Conservation (phyloP, 2,329 filamentous ascomycete genomes). For the Ophiostoma sp. region DNA sequence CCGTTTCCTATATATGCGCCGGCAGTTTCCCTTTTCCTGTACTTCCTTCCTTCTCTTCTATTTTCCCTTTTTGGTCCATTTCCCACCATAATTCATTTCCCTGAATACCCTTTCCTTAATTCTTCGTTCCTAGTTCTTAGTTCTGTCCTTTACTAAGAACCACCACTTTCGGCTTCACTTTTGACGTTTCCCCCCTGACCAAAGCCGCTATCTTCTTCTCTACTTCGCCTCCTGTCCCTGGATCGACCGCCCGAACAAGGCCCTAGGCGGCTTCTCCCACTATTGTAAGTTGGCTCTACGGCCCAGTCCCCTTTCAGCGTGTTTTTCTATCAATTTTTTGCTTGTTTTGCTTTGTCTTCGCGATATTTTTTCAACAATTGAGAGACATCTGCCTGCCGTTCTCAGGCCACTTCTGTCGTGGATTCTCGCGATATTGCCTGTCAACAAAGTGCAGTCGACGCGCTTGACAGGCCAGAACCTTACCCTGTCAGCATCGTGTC, state of each 20-base stretch:
- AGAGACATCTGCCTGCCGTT: neutral
- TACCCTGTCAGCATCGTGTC: neutral
- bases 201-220: neutral
- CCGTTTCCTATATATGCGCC: slow-evolving; percentile 18
- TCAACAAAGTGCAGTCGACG: neutral
- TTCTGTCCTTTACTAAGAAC: slow-evolving; percentile 11
- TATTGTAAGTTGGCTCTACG: neutral
- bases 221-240: slow-evolving; percentile 6
- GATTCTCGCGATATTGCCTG: neutral
- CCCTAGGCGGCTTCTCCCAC: neutral
- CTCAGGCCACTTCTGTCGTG: neutral
- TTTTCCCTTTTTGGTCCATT: neutral
- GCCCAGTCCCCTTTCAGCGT: neutral
- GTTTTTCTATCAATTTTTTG: neutral
- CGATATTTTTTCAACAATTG: neutral
- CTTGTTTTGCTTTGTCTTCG: neutral
- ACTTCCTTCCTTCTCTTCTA: neutral
- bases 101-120: neutral
- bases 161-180: slow-evolving; percentile 4
- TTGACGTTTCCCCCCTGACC: slow-evolving; percentile 1
- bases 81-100: neutral
- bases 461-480: neutral
- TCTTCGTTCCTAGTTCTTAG: neutral
- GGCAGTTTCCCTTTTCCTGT: neutral
- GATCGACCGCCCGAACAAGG: slow-evolving; percentile 5